Evolutionary conservation across 2,329 filamentous ascomycete species (phyloP).

Genomic region (Cladorrhinum sp.): DNA sequence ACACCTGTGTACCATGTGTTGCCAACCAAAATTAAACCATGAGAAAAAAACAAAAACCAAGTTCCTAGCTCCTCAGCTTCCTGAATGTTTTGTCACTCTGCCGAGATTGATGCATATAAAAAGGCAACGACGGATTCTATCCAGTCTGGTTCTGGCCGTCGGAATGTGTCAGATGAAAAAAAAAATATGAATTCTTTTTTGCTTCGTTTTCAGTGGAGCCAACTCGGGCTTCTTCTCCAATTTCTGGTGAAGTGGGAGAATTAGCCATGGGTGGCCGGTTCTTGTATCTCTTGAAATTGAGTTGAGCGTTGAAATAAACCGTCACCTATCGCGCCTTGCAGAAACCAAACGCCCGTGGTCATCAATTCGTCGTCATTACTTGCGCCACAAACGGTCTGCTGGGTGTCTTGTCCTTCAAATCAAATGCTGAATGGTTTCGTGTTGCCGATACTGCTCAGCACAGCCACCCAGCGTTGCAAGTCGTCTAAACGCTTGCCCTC

Average conservation of each 20-base stretch:
- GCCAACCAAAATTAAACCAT: background rate
- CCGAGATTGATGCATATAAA: background rate
- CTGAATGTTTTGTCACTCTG: background rate
- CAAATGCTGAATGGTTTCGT: background rate
- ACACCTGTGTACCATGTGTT: conserved; percentile 7
- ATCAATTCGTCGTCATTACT: background rate
- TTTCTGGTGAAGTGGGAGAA: background rate
- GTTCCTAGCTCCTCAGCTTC: background rate
- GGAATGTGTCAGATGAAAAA: conserved; percentile 2
- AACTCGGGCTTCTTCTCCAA: background rate
- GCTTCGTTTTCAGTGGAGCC: background rate
- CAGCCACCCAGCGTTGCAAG: conserved; percentile 19
- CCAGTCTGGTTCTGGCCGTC: conserved; percentile 17
- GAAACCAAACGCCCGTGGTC: background rate
- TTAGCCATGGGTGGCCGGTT: background rate
- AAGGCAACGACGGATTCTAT: background rate
- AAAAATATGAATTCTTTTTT: background rate
- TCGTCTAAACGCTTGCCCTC: conserved; percentile 24
- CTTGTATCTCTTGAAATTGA: background rate
- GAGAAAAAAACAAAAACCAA: background rate
- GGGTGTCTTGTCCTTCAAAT: conserved; percentile 12
- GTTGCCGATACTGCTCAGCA: conserved; percentile 15
- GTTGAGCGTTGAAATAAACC: background rate
- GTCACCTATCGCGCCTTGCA: background rate
- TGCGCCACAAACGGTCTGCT: background rate